These are phyloP conservation scores for Mycena epipterygia DNA, from an alignment of 768 basidiomycete genomes.

Conservation along the genomic window DNA sequence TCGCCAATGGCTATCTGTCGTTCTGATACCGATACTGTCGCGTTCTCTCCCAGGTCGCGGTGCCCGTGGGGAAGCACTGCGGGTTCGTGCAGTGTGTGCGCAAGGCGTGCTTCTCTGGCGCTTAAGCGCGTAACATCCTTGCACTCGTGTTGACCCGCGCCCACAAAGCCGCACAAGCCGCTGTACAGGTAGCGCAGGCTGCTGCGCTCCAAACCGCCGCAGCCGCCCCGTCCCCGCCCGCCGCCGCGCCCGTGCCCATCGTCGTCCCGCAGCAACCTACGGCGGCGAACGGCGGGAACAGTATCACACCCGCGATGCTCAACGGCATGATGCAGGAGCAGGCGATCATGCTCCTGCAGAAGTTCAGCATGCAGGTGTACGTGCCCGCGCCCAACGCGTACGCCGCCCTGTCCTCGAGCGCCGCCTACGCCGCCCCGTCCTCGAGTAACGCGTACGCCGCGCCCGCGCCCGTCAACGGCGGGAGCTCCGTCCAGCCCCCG, in stretches of 20 bases:
- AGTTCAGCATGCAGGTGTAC: constrained; percentile 60
- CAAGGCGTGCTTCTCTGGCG: constrained; percentile 77
- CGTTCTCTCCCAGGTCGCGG: too few species aligned
- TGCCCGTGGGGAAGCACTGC: constrained; percentile 96
- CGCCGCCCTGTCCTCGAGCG: too few species aligned
- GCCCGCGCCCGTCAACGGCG: constrained; percentile 22
- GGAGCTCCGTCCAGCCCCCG: neutral
- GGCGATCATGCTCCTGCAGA: constrained; percentile 72
- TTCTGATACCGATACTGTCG: too few species aligned
- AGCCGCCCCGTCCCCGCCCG: too few species aligned
- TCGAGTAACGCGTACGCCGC: too few species aligned
- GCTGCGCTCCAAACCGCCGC: constrained; percentile 62
- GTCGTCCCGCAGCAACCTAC: too few species aligned
- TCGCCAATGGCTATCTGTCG: too few species aligned
- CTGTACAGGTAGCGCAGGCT: constrained; percentile 85
- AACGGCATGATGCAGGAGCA: constrained; percentile 70
- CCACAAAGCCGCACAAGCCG: constrained; percentile 94
- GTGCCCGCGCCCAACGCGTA: constrained; percentile 19
- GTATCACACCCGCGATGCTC: constrained; percentile 39
- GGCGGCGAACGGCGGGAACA: constrained; percentile 16
- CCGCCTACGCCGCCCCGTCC: too few species aligned
- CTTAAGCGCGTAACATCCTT: neutral
- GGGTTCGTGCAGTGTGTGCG: constrained; percentile 97
- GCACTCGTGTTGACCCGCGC: too few species aligned
- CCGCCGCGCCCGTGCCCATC: neutral